Conservation (phyloP, 2,329 filamentous ascomycete species). For the Fusarium mangiferae region DNA sequence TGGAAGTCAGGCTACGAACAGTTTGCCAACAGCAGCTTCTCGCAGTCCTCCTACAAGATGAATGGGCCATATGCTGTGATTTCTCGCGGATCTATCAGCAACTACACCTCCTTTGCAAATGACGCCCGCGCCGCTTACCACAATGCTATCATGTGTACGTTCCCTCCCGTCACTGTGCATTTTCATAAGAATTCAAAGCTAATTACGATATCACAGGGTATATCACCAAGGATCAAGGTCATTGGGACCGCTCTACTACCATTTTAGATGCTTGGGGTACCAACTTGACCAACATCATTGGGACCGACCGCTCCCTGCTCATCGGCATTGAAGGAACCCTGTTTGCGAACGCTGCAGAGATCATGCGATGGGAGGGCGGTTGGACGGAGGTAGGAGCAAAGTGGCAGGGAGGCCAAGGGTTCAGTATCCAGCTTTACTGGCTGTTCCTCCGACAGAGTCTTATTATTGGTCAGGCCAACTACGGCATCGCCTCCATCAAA, state of each 20-base stretch:
- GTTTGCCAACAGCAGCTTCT: not conserved
- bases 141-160: not conserved
- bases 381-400: not conserved
- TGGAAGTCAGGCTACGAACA: not conserved
- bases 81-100: not conserved
- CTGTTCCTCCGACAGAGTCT: not conserved
- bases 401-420: not conserved
- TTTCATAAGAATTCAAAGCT: rapidly evolving
- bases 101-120: not conserved
- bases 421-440: not conserved
- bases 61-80: not conserved
- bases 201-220: not conserved
- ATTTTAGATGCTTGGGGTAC: not conserved
- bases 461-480: not conserved
- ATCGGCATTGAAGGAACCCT: not conserved
- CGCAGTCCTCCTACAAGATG: not conserved
- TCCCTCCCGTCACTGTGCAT: rapidly evolving
- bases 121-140: not conserved
- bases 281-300: not conserved
- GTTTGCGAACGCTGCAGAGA: not conserved
- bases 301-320: not conserved
- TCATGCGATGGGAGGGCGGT: not conserved
- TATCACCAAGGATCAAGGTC: not conserved
- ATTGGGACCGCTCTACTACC: not conserved
- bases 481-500: not conserved